These are phyloP conservation scores for Conringia planisiliqua DNA, from an alignment of 345 rosid species.

Conservation along the genomic window DNA sequence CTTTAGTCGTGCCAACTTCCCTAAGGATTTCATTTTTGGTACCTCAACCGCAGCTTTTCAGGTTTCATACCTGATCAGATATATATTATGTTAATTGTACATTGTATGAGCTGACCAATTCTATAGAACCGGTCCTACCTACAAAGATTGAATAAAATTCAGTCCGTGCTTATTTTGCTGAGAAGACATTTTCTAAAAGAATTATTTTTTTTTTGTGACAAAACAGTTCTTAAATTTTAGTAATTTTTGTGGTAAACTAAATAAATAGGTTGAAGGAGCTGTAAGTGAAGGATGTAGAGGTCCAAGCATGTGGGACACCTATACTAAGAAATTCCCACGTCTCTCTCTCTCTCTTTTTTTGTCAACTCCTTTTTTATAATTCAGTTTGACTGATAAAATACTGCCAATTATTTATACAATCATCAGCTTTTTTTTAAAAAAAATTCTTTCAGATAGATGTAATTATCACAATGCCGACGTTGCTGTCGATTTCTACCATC, in stretches of 20 bases:
- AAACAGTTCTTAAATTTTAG: background rate
- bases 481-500: conserved; percentile 48
- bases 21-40: conserved; percentile 34
- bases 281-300: conserved; percentile 36
- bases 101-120: background rate
- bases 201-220: background rate
- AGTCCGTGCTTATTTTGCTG: background rate
- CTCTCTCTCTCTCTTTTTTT: background rate
- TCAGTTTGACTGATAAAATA: background rate
- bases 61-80: conserved; percentile 9
- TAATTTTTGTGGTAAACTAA: conserved; percentile 6
- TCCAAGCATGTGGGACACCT: conserved; percentile 38
- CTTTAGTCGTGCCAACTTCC: conserved; percentile 32
- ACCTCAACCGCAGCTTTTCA: conserved; percentile 35
- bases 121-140: background rate
- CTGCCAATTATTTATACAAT: background rate
- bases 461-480: conserved; percentile 42
- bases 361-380: background rate
- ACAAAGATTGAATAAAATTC: background rate
- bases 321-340: conserved; percentile 35
- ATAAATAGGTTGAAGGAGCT: conserved; percentile 38
- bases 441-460: conserved; percentile 33
- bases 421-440: background rate
- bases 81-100: background rate
- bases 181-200: no score